Conservation (phyloP, 768 basidiomycete genomes). For the Boletus fagicola region DNA sequence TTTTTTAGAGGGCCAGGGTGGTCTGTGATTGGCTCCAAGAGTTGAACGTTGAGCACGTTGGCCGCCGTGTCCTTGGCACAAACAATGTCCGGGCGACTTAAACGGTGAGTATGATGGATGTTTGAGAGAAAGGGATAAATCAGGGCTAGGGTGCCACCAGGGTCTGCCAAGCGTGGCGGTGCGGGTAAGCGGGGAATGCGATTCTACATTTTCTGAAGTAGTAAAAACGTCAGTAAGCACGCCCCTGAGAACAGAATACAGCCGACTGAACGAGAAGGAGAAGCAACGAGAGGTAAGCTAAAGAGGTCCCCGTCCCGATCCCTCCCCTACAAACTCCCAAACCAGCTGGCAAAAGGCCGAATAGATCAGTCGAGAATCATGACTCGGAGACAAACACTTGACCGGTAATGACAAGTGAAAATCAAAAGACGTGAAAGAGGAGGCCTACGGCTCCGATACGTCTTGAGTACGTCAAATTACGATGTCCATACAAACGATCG, state of each 20-base stretch:
- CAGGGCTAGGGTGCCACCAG: slow-evolving; percentile 14
- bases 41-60: slow-evolving; percentile 5
- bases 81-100: slow-evolving; percentile 9
- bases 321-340: neutral
- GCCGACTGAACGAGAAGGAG: slow-evolving; percentile 7
- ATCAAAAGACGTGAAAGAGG: slow-evolving; percentile 19
- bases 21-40: slow-evolving; percentile 17
- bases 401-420: slow-evolving; percentile 25
- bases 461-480: slow-evolving; percentile 28
- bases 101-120: slow-evolving; percentile 1
- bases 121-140: neutral
- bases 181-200: slow-evolving; percentile 9
- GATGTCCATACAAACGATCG: slow-evolving; percentile 11
- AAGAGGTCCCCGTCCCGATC: slow-evolving; percentile 20
- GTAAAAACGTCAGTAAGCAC: slow-evolving; percentile 16
- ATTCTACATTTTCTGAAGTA: slow-evolving; percentile 3
- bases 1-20: neutral
- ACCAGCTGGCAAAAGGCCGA: slow-evolving; percentile 2
- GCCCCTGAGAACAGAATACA: slow-evolving; percentile 5
- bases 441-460: slow-evolving; percentile 25
- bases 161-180: slow-evolving; percentile 2
- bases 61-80: neutral
- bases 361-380: slow-evolving; percentile 6
- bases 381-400: neutral
- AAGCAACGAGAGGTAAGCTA: slow-evolving; percentile 7